Evolutionary conservation across 1,284 basidiomycete genomes (phyloP).

Genomic region (Leccinum griseonigrum): DNA sequence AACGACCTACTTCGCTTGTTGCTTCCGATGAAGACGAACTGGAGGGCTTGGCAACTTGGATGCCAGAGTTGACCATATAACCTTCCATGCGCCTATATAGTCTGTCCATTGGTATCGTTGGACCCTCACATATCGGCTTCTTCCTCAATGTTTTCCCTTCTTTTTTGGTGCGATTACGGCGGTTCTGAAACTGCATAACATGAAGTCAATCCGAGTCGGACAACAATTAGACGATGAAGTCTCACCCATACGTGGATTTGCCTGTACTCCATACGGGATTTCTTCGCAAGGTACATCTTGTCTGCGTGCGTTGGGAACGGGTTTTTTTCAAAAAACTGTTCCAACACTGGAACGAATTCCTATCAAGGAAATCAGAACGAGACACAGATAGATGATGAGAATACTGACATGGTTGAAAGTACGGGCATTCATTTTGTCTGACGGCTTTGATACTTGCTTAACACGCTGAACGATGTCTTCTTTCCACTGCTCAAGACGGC

Average conservation of each 20-base stretch:
- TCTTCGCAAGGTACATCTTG: constrained; percentile 40
- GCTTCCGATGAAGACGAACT: no score
- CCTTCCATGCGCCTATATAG: neutral
- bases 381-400: no score
- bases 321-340: constrained; percentile 50
- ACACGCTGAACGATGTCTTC: constrained; percentile 1
- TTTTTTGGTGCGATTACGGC: constrained; percentile 22
- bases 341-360: constrained; percentile 47
- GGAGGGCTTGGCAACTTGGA: no score
- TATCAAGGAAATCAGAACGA: constrained; percentile 9
- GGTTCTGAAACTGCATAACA: constrained; percentile 19
- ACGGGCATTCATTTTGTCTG: neutral
- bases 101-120: no score
- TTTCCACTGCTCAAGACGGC: constrained; percentile 5
- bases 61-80: neutral
- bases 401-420: constrained; percentile 13
- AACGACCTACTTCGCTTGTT: no score
- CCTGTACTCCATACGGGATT: constrained; percentile 44
- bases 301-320: constrained; percentile 48
- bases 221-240: neutral
- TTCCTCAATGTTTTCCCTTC: neutral
- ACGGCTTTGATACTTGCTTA: neutral
- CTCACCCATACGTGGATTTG: constrained; percentile 63
- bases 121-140: neutral
- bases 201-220: no score